These are phyloP conservation scores for Heterobasidion irregulare DNA, from an alignment of 1,284 basidiomycete species.

Conservation along the genomic window DNA sequence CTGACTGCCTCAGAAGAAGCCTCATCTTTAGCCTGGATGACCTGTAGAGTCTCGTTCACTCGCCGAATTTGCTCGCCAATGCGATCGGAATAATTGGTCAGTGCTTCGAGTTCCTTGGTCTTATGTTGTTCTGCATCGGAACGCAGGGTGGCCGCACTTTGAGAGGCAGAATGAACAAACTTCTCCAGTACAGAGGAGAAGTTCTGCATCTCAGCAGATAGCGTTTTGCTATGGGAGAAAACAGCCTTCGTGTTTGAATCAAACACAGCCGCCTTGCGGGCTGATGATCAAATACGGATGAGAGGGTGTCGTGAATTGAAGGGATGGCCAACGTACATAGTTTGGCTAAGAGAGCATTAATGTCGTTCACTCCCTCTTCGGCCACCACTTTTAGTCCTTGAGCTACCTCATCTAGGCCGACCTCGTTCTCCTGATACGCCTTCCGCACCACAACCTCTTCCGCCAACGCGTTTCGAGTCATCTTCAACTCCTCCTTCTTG, in stretches of 20 bases:
- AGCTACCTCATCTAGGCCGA: slow-evolving; percentile 64
- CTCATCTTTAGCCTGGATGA: slow-evolving; percentile 48
- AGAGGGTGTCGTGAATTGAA: slow-evolving; percentile 4
- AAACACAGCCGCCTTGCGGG: slow-evolving; percentile 67
- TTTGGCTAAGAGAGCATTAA: slow-evolving; percentile 75
- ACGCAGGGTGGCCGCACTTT: slow-evolving; percentile 45
- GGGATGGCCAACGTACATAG: slow-evolving; percentile 46
- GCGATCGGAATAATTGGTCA: slow-evolving; percentile 42
- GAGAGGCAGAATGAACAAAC: slow-evolving; percentile 50
- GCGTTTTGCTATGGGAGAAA: slow-evolving; percentile 48
- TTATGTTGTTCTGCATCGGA: slow-evolving; percentile 49
- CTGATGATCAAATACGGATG: slow-evolving; percentile 28
- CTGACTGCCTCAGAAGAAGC: slow-evolving; percentile 45
- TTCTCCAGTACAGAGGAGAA: slow-evolving; percentile 55
- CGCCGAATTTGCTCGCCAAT: slow-evolving; percentile 55
- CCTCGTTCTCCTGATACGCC: slow-evolving; percentile 74
- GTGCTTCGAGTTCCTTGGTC: slow-evolving; percentile 44
- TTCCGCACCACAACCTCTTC: slow-evolving; percentile 74
- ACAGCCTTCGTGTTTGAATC: slow-evolving; percentile 62
- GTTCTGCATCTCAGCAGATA: slow-evolving; percentile 40
- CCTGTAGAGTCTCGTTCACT: slow-evolving; percentile 48
- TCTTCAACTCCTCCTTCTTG: slow-evolving; percentile 47
- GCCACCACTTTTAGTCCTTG: slow-evolving; percentile 58
- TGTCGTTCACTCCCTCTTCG: slow-evolving; percentile 63
- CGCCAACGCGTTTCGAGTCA: slow-evolving; percentile 50